Evolutionary conservation across 2,329 filamentous ascomycete genomes (phyloP).

Genomic region (Cladosporium oxysporum): DNA sequence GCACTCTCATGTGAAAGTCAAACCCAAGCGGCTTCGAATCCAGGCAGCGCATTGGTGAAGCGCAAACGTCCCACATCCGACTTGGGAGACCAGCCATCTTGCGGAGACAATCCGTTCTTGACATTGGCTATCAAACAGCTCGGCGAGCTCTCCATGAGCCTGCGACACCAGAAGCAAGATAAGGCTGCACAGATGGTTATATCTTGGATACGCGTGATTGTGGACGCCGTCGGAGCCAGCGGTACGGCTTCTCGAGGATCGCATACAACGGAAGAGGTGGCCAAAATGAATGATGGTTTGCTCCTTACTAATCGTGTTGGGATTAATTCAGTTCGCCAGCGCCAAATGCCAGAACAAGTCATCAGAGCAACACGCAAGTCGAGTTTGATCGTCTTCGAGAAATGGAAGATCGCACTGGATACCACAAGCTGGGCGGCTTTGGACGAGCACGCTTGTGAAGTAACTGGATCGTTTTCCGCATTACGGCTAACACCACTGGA

Average conservation of each 20-base stretch:
- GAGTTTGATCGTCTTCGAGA: not conserved
- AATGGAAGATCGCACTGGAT: not conserved
- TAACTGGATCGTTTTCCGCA: not conserved
- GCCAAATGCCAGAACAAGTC: not conserved
- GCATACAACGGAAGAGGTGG: not conserved
- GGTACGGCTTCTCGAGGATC: not conserved
- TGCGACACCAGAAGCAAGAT: not conserved
- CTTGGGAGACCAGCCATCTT: not conserved
- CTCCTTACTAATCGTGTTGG: not conserved
- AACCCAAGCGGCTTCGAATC: not conserved
- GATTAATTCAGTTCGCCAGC: not conserved
- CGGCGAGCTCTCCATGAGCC: not conserved
- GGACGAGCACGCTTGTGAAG: not conserved
- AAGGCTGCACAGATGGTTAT: not conserved
- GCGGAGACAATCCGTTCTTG: not conserved
- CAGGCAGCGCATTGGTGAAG: not conserved
- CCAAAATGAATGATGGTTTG: not conserved
- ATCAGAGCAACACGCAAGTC: not conserved
- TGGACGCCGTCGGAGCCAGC: not conserved
- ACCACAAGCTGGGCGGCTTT: not conserved
- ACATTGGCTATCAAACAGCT: not conserved
- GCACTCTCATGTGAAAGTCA: not conserved
- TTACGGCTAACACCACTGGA: not conserved
- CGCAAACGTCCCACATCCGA: not conserved
- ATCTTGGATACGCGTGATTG: not conserved